Conservation (phyloP, 176 grass and related monocot species). For the Musa beccarii region DNA sequence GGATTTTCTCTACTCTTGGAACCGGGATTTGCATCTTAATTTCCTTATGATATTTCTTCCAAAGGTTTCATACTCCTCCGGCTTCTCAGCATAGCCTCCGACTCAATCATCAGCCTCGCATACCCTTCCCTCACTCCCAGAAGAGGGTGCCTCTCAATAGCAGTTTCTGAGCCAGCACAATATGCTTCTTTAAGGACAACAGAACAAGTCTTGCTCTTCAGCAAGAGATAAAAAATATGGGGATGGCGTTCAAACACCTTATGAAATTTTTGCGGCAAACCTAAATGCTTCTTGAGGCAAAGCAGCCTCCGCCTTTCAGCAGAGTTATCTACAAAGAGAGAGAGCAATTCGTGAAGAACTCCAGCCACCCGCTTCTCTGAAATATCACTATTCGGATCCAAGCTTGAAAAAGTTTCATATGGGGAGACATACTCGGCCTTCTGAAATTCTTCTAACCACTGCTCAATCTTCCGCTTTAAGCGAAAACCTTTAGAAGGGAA, state of each 20-base stretch:
- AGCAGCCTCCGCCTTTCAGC: conserved; percentile 53
- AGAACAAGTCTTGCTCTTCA: conserved; percentile 77
- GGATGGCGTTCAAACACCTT: conserved; percentile 55
- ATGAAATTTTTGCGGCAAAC: conserved; percentile 64
- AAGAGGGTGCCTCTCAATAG: conserved; percentile 46
- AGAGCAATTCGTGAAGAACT: conserved; percentile 68
- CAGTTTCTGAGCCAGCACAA: conserved; percentile 29
- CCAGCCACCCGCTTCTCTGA: conserved; percentile 47
- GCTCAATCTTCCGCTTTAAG: conserved; percentile 55
- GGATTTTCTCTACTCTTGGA: neutral
- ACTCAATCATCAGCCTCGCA: conserved; percentile 49
- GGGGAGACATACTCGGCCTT: conserved; percentile 54
- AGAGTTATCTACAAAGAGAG: conserved; percentile 51
- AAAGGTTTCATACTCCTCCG: conserved; percentile 26
- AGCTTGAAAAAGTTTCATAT: conserved; percentile 43
- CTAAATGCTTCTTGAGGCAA: conserved; percentile 50
- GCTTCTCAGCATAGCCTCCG: conserved; percentile 39
- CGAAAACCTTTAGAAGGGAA: conserved; percentile 67
- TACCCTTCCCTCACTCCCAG: conserved; percentile 51
- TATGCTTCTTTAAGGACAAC: conserved; percentile 85
- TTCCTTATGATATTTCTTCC: neutral
- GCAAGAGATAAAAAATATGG: conserved; percentile 59
- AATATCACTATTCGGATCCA: conserved; percentile 31
- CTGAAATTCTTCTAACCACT: conserved; percentile 63
- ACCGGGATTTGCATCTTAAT: conserved; percentile 1